Evolutionary conservation across 2,329 filamentous ascomycete genomes (phyloP), one percentile per base, ranked within the genome.

Genomic region (Cercospora sp.): DNA sequence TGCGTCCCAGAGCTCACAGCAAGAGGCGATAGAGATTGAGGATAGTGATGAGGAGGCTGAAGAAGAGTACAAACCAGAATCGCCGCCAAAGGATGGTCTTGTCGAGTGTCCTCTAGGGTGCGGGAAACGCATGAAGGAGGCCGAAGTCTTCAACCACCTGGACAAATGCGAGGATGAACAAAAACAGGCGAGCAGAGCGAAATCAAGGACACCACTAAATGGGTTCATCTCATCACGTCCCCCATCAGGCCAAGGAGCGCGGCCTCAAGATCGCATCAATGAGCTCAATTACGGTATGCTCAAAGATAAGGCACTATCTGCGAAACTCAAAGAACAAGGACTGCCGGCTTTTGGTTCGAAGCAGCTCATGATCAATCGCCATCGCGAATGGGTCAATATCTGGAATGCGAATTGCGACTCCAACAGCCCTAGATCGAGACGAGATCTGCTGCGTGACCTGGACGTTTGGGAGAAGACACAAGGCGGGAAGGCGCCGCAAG

Each of bases 371-470:
- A 90, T 94, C 77, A 87, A 86, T 72, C 87, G 96, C 18, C 94
- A 98, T 75, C 92, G 87, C 26, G 95, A 99, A 79, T 99, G 94
- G 94, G 86, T 95, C 62, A 97, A 95, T 42, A 81, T 99, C 18
- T 97, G 93, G 91, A 99, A 99, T 78, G 92, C 96, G 10, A 99
- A 99, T 77, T 97, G 93, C 80, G 95, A 99, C 79, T 91, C 94
- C 2, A 87, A 86, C 39, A 83, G 83, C 1, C 93, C 93, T 0
- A 91, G 90, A 76, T 83, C 84, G 10, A 92, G 91, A 70, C 76
- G 81, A 6, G 90, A 95, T 66, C 79, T 99, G 4, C 80, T 96
- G 16, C 87, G 87, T 13, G 94, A 98, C 68, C 79, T 99, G 12
- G 91, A 94, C 23, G 80, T 87, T 1, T 98, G 95, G 94, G 95